Conservation (phyloP, 108 stramenopile species). For the Nannochloropsis gaditana region DNA sequence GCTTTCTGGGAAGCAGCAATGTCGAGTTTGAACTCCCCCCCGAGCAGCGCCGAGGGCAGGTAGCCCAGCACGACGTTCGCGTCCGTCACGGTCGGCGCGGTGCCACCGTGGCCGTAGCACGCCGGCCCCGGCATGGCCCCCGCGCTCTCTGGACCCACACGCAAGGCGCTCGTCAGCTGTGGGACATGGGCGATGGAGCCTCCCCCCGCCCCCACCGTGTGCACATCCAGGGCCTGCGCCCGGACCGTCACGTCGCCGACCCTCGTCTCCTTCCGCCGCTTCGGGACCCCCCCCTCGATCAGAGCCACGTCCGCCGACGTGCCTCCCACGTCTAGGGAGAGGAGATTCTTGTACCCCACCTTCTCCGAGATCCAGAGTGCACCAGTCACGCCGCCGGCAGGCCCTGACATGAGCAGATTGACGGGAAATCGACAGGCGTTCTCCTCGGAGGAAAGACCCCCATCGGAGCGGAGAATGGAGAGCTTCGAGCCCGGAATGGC, state of each 20-base stretch:
- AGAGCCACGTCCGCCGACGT: background rate
- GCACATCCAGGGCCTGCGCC: background rate
- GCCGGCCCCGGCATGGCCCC: constrained; percentile 6
- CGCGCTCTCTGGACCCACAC: background rate
- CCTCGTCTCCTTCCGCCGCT: background rate
- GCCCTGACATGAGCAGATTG: background rate
- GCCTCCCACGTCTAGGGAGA: background rate
- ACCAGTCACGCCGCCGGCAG: background rate
- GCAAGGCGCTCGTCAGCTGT: background rate
- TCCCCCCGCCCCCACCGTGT: background rate
- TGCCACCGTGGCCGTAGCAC: constrained; percentile 2
- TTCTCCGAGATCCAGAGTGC: background rate
- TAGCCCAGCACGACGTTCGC: background rate
- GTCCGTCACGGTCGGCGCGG: background rate
- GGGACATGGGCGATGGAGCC: background rate
- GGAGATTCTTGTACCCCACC: background rate
- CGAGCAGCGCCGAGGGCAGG: background rate
- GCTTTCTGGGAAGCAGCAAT: background rate
- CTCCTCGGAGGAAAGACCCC: constrained; percentile 1
- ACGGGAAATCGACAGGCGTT: background rate
- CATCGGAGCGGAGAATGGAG: constrained; percentile 4
- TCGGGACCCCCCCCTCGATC: background rate
- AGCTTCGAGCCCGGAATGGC: constrained; percentile 16
- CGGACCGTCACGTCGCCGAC: background rate
- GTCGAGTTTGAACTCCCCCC: constrained; percentile 6